phyloP scores from a whole-genome alignment of 495 filamentous ascomycete genomes.

The Xylaria venustula region DNA sequence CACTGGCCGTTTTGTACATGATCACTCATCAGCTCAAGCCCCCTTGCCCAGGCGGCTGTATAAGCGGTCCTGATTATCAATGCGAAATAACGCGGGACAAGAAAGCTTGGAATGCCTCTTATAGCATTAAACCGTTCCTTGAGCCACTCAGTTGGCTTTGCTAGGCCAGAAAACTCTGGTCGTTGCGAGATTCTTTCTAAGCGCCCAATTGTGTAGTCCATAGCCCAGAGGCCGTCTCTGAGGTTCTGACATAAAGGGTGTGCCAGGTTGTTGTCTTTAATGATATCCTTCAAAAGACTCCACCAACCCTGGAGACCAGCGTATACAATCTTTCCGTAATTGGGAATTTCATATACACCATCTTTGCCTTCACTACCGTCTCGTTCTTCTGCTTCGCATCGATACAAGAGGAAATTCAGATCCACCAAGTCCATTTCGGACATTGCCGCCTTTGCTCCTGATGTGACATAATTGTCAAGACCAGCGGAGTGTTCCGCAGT shows the following conservation, averaged over 20 bases:
- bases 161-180: constrained; percentile 57
- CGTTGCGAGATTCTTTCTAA: constrained; percentile 69
- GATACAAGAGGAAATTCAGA: constrained; percentile 88
- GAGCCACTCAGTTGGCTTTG: constrained; percentile 71
- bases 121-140: constrained; percentile 81
- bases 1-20: constrained; percentile 76
- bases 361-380: constrained; percentile 76
- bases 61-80: constrained; percentile 85
- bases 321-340: constrained; percentile 82
- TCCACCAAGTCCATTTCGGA: constrained; percentile 69
- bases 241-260: constrained; percentile 93
- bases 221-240: constrained; percentile 88
- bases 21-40: constrained; percentile 71
- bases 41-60: constrained; percentile 73
- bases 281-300: constrained; percentile 84
- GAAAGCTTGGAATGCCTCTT: constrained; percentile 77
- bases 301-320: constrained; percentile 98
- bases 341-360: constrained; percentile 84
- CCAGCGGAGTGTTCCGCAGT: constrained; percentile 74
- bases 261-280: constrained; percentile 85
- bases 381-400: constrained; percentile 88
- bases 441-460: constrained; percentile 79
- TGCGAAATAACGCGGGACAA: constrained; percentile 90
- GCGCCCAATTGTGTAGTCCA: constrained; percentile 81
- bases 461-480: constrained; percentile 78